Evolutionary conservation across 805 yeast species (phyloP).

Genomic region (Grigorovia transvaalensis): DNA sequence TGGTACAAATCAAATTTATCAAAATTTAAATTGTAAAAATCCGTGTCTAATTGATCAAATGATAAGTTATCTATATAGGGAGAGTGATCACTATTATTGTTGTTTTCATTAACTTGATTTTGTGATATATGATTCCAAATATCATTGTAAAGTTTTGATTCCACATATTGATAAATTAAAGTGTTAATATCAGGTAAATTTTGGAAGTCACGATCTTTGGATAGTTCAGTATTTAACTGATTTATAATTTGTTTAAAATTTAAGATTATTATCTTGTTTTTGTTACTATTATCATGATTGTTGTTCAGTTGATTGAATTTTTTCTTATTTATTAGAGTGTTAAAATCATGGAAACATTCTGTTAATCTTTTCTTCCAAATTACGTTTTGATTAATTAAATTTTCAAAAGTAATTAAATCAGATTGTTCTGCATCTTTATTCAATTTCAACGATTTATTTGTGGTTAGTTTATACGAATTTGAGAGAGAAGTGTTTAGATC

Average conservation of each 20-base stretch:
- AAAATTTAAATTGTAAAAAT: conserved; percentile 31
- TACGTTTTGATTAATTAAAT: conserved; percentile 8
- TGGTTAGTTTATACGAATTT: not conserved
- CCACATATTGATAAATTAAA: conserved; percentile 61
- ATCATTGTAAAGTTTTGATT: conserved; percentile 52
- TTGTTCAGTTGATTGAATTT: not conserved
- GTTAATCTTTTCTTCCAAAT: conserved; percentile 2
- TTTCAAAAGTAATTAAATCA: conserved; percentile 7
- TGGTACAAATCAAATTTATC: conserved; percentile 20
- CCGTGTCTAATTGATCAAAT: conserved; percentile 36
- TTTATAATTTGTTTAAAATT: not conserved
- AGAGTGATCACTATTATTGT: not conserved
- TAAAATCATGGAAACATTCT: not conserved
- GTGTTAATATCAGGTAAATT: conserved; percentile 33
- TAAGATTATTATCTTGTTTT: not conserved
- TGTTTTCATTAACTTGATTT: conserved; percentile 9
- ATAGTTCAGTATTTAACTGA: conserved; percentile 4
- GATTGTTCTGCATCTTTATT: not conserved
- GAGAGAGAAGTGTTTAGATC: not conserved
- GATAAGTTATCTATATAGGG: conserved; percentile 20
- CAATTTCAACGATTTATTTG: not conserved
- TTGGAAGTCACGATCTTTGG: conserved; percentile 9
- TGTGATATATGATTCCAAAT: conserved; percentile 44
- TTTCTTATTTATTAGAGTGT: not conserved
- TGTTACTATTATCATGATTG: not conserved